phyloP scores from a whole-genome alignment of 2,329 filamentous ascomycete genomes.

The Xylaria sp. region DNA sequence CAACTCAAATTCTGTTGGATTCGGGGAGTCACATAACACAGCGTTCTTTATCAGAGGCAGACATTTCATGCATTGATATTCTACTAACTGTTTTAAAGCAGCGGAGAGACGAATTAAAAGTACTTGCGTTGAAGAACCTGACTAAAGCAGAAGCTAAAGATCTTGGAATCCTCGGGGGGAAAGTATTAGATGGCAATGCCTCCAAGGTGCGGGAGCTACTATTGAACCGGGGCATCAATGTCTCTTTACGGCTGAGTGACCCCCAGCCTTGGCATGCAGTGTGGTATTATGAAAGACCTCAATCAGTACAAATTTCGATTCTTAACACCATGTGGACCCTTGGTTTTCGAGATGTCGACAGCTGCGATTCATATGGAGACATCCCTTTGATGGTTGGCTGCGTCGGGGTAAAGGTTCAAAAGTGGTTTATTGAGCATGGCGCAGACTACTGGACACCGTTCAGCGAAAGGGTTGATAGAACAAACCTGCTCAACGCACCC shows the following conservation, averaged over 20 bases:
- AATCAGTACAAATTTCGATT: too few relatives aligned
- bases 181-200: background rate
- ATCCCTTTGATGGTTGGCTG: background rate
- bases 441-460: slow-evolving; percentile 4
- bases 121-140: background rate
- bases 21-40: background rate
- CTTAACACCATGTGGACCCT: slow-evolving; percentile 1
- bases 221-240: background rate
- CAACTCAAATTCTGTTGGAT: background rate
- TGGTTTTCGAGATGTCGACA: slow-evolving; percentile 3
- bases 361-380: fast-evolving
- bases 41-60: fast-evolving
- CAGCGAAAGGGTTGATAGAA: background rate
- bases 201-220: background rate
- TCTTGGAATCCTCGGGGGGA: background rate
- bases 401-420: background rate
- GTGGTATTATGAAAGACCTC: too few relatives aligned
- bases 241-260: background rate
- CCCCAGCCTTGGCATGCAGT: too few relatives aligned
- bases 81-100: background rate
- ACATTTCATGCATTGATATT: background rate
- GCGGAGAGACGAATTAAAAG: slow-evolving; percentile 5
- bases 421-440: slow-evolving; percentile 4
- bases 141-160: background rate
- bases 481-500: background rate